phyloP scores from a whole-genome alignment of 2,329 filamentous ascomycete species.

The Sordariomycetes sp. region DNA sequence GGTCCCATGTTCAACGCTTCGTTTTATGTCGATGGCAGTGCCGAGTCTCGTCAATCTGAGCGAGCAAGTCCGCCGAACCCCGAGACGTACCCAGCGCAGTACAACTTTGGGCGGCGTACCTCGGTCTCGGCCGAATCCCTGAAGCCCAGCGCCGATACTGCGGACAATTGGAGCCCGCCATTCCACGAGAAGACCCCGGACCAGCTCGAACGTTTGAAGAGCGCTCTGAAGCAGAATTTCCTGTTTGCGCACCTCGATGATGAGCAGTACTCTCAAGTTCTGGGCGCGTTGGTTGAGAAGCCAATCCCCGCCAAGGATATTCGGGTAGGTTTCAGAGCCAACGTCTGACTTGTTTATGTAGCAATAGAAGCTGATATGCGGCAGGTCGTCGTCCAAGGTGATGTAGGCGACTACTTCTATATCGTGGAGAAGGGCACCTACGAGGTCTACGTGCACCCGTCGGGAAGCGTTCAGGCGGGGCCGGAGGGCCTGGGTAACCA shows the following conservation, averaged over 20 bases:
- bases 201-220: slow-evolving; percentile 66
- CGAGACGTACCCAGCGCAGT: slow-evolving; percentile 76
- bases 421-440: slow-evolving; percentile 86
- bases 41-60: slow-evolving; percentile 29
- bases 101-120: slow-evolving; percentile 84
- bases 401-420: slow-evolving; percentile 95
- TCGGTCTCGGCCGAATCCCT: slow-evolving; percentile 95
- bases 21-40: slow-evolving; percentile 37
- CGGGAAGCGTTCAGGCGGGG: slow-evolving; percentile 66
- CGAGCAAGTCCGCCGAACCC: slow-evolving; percentile 36
- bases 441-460: slow-evolving; percentile 77
- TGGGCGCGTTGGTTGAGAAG: slow-evolving; percentile 88
- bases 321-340: slow-evolving; percentile 32
- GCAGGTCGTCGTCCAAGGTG: slow-evolving; percentile 88
- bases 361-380: neutral
- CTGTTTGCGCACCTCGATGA: slow-evolving; percentile 91
- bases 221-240: slow-evolving; percentile 79
- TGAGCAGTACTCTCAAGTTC: slow-evolving; percentile 75
- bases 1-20: slow-evolving; percentile 30
- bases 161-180: slow-evolving; percentile 85
- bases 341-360: neutral
- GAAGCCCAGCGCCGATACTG: slow-evolving; percentile 70
- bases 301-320: slow-evolving; percentile 83
- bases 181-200: slow-evolving; percentile 71
- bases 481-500: slow-evolving; percentile 70